Evolutionary conservation across 306 rosid species (phyloP), one percentile per base, ranked within the genome.

Genomic region (Spatholobus suberectus): DNA sequence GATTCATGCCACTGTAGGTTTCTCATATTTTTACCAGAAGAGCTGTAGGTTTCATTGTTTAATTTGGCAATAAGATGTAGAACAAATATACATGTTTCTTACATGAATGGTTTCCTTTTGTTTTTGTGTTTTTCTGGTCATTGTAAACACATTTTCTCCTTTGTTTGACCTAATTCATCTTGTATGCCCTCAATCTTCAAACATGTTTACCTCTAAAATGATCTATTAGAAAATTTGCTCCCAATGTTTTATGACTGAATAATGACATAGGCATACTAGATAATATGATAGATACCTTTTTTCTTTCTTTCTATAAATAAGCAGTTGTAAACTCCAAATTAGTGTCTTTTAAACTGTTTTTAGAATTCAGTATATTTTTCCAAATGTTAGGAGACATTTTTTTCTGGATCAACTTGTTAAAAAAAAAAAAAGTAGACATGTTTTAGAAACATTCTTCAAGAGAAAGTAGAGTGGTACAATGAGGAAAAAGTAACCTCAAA

Each of bases 11-110:
- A 35, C 21, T 15, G 18, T 58, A 15, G 49, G 54, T 67, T 43
- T 69, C 55, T 65, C 37, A n/a, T n/a, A n/a, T n/a, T n/a, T n/a
- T n/a, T n/a, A n/a, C n/a, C n/a, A n/a, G n/a, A n/a, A n/a, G n/a
- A n/a, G n/a, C n/a, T n/a, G n/a, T n/a, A n/a, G n/a, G n/a, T n/a
- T n/a, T n/a, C n/a, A 41, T 51, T 73, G n/a, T 35, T 79, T 57
- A n/a, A 44, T 57, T 73, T 27, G 4, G 20, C 47, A 54, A n/a
- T 54, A 52, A 37, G 78, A 63, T 49, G 29, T 15, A 38, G 54
- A 68, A 67, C 4, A 5, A 43, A 76, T 13, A 74, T 18, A 44
- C 62, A 65, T 74, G 76, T 37, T 71, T 43, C 14, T 75, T 12
- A 32, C 61, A 17, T 23, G 27, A 32, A 27, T 66, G 18, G 11